Base-by-base conservation (phyloP, 169 alveolate genomes). In the Babesia divergens region DNA sequence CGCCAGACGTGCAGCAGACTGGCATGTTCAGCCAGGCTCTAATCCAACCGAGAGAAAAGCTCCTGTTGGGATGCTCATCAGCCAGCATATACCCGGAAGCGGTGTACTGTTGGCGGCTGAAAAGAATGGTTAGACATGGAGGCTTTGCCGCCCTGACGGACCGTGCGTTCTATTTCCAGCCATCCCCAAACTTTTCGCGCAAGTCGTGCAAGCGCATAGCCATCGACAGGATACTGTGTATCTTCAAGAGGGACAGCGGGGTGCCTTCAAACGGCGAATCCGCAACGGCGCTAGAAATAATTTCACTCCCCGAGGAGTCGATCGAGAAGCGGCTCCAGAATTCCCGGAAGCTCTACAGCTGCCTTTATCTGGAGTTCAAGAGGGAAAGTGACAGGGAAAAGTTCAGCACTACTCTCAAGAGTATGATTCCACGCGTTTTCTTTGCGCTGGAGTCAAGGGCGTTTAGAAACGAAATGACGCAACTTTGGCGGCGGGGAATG, bases 401-500 rank as follows among this genome's bases (percentile, higher is more conserved):
- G 54, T 56, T 91, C 24, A 89, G 80, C 44, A n/a, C 56, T 38
- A 72, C 84, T 13, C 58, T 87, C 24, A 82, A 82, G 53, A 75
- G 46, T 29, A 65, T 87, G 42, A 75, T 83, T 26, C 87, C 87
- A 2, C 70, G 76, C 4, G 76, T 70, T 54, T 69, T 91, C 46
- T 64, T 54, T 54, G 84, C 94, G 34, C 79, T 86, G 65, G 84
- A 89, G 35, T 85, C 88, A 40, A 49, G 82, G 38, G 82, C 79
- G 31, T 91, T 91, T 59, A 37, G 84, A 13, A 76, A 91, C 29
- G 90, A 71, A 11, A 64, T 91, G 68, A 88, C 86, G 44, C 77
- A 86, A 37, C 86, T 86, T 32, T 96, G 99, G 99, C 66, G 76
- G 34, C 69, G 89, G 35, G 98, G 99, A 58, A 75, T 86, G 37